Evolutionary conservation across 2,329 filamentous ascomycete genomes (phyloP).

Genomic region (Magnaporthales sp.): DNA sequence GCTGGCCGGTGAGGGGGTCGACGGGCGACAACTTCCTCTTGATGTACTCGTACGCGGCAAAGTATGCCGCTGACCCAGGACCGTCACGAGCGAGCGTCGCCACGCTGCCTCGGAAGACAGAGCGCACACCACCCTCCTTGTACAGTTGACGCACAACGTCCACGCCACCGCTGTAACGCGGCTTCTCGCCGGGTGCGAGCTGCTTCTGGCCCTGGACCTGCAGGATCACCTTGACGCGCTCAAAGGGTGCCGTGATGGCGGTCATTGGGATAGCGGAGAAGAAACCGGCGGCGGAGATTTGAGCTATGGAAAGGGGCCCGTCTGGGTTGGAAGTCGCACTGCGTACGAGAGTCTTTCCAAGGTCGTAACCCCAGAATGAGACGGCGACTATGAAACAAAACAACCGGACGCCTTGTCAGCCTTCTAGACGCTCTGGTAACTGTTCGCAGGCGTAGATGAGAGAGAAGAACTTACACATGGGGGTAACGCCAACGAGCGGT

Average conservation of each 20-base stretch:
- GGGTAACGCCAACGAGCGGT: conserved; percentile 89
- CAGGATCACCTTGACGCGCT: conserved; percentile 96
- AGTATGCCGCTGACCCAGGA: conserved; percentile 89
- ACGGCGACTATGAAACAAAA: conserved; percentile 46
- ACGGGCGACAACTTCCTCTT: conserved; percentile 81
- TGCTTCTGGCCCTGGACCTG: conserved; percentile 92
- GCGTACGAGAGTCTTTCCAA: conserved; percentile 83
- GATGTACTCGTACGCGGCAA: conserved; percentile 93
- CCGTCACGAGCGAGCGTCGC: conserved; percentile 93
- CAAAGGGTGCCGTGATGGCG: conserved; percentile 94
- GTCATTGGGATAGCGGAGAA: conserved; percentile 98
- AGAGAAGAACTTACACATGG: conserved; percentile 76
- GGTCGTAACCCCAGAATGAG: conserved; percentile 80
- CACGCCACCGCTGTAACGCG: conserved; percentile 75
- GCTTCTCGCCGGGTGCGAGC: conserved; percentile 81
- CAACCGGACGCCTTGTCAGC: background rate
- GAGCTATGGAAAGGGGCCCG: conserved; percentile 69
- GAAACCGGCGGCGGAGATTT: conserved; percentile 89
- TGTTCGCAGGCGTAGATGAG: background rate
- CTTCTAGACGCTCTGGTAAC: background rate
- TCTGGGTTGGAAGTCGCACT: conserved; percentile 54
- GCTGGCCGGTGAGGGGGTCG: conserved; percentile 63
- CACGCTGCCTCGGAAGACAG: conserved; percentile 81
- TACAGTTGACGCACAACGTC: conserved; percentile 94
- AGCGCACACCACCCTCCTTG: conserved; percentile 79